Evolutionary conservation across 1,139 yeast species (phyloP).

Genomic region (Zygosaccharomyces sapae): DNA sequence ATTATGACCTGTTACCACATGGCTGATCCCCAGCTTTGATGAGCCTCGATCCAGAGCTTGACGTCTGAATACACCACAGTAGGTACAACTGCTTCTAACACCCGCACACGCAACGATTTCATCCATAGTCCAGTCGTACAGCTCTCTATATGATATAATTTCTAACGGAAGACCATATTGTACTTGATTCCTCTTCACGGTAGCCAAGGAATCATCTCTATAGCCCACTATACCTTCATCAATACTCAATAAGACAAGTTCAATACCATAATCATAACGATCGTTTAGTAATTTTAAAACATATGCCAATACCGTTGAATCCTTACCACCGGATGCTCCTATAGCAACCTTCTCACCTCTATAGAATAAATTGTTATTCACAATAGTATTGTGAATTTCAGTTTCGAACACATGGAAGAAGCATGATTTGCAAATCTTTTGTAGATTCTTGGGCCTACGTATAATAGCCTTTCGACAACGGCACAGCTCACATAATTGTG

Average conservation of each 20-base stretch:
- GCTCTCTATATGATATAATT: conserved; percentile 81
- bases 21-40: conserved; percentile 75
- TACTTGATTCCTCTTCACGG: conserved; percentile 84
- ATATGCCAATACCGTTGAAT: conserved; percentile 90
- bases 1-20: conserved; percentile 96
- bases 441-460: conserved; percentile 90
- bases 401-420: conserved; percentile 89
- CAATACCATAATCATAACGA: conserved; percentile 78
- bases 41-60: conserved; percentile 98
- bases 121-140: conserved; percentile 97
- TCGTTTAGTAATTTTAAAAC: conserved; percentile 83
- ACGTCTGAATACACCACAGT: conserved; percentile 94
- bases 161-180: conserved; percentile 88
- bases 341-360: conserved; percentile 88
- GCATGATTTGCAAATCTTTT: conserved; percentile 87
- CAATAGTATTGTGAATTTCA: conserved; percentile 88
- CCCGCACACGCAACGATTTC: conserved; percentile 95
- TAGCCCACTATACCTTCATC: conserved; percentile 98
- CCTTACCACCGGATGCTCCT: conserved; percentile 98
- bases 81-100: conserved; percentile 89
- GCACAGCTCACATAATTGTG: conserved; percentile 76
- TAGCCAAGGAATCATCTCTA: conserved; percentile 93
- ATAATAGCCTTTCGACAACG: conserved; percentile 78
- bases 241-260: conserved; percentile 74
- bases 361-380: conserved; percentile 60